Evolutionary conservation across 768 basidiomycete genomes (phyloP).

Genomic region (Astraeus odoratus): DNA sequence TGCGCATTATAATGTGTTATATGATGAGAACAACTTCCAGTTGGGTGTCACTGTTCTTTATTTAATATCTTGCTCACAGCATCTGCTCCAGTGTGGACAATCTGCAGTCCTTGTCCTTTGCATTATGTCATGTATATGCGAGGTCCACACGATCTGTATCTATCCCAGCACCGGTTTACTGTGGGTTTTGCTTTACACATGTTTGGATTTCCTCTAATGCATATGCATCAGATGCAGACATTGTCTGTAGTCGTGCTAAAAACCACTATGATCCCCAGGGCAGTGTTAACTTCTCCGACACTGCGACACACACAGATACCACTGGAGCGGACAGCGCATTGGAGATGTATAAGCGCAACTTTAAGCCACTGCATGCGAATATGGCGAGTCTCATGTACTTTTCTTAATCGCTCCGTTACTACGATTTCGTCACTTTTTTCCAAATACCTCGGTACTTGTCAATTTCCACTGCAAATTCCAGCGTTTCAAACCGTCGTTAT

Average conservation of each 20-base stretch:
- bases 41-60: conserved; percentile 15
- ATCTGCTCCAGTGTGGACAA: conserved; percentile 45
- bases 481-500: background rate
- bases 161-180: conserved; percentile 78
- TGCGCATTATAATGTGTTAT: conserved; percentile 43
- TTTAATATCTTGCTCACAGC: conserved; percentile 5
- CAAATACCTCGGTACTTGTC: background rate
- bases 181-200: conserved; percentile 32
- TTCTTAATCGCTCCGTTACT: conserved; percentile 24
- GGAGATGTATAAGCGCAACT: conserved; percentile 44
- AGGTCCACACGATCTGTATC: conserved; percentile 76
- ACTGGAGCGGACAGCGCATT: conserved; percentile 35
- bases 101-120: conserved; percentile 65
- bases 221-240: conserved; percentile 63
- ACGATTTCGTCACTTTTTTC: background rate
- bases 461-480: too few relatives aligned
- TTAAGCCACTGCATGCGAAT: conserved; percentile 48
- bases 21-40: conserved; percentile 56
- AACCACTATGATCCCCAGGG: conserved; percentile 69
- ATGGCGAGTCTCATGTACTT: conserved; percentile 57
- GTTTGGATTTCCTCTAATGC: conserved; percentile 1
- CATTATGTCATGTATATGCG: conserved; percentile 76
- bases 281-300: conserved; percentile 53
- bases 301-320: conserved; percentile 41
- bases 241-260: conserved; percentile 69